Evolutionary conservation across 768 basidiomycete genomes (phyloP).

Genomic region (Cubamyces lactineus): DNA sequence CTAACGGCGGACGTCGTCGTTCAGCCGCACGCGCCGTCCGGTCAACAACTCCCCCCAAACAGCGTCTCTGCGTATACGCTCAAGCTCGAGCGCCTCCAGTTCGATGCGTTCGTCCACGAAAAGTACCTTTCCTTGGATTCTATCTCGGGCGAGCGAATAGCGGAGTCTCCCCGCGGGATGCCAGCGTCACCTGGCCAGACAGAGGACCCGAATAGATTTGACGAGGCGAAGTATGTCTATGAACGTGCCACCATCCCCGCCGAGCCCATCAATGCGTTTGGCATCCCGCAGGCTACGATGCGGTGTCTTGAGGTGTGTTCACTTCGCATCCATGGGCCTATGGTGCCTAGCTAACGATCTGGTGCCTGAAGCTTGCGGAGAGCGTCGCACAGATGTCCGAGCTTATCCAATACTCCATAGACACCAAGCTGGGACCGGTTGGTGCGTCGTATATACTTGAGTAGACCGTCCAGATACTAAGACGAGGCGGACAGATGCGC

Average conservation of each 20-base stretch:
- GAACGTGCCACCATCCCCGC: constrained; percentile 70
- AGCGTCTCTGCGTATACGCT: constrained; percentile 38
- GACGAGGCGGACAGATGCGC: constrained; percentile 41
- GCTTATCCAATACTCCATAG: constrained; percentile 65
- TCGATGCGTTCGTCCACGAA: constrained; percentile 73
- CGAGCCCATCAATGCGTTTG: constrained; percentile 87
- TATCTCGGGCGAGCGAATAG: constrained; percentile 53
- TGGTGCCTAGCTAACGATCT: constrained; percentile 6
- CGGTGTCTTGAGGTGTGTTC: constrained; percentile 74
- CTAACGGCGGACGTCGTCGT: constrained; percentile 64
- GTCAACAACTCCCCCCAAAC: constrained; percentile 17
- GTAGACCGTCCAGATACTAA: no score
- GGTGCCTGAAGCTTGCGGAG: constrained; percentile 63
- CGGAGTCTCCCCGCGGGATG: constrained; percentile 42
- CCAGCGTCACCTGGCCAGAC: constrained; percentile 32
- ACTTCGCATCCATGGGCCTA: not conserved
- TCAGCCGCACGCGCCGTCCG: constrained; percentile 31
- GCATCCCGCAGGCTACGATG: constrained; percentile 89
- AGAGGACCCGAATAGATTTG: constrained; percentile 61
- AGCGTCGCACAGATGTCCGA: constrained; percentile 82
- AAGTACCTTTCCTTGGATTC: constrained; percentile 72
- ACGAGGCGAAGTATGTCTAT: constrained; percentile 65
- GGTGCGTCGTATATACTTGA: constrained; percentile 48
- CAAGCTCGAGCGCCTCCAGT: constrained; percentile 74
- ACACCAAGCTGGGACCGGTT: constrained; percentile 59